Percentiles rank a stretch among this genome's conserved stretches.
Evolutionary conservation across 2,329 filamentous ascomycete species (phyloP).

Genomic region (Monosporascus sp.): DNA sequence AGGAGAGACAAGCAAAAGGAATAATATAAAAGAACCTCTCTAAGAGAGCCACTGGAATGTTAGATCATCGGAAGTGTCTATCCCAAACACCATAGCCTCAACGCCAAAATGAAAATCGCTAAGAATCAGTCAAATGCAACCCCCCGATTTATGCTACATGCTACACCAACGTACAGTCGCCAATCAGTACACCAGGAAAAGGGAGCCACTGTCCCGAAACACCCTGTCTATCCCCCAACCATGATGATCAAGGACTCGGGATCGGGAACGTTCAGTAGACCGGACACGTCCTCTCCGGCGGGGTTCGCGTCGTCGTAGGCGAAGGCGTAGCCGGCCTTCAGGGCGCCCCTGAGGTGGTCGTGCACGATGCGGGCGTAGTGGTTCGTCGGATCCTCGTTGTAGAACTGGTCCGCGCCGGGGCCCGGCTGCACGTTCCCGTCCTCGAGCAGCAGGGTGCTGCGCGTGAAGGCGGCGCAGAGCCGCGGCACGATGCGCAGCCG

Average conservation of each 20-base stretch:
- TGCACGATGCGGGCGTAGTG: slow-evolving; percentile 46
- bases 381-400: slow-evolving; percentile 17
- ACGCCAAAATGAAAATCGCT: too few relatives aligned
- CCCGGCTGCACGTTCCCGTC: slow-evolving; percentile 27
- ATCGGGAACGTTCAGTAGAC: background rate
- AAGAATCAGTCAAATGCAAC: too few relatives aligned
- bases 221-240: background rate
- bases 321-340: slow-evolving; percentile 41
- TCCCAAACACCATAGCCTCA: too few relatives aligned
- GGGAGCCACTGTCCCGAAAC: too few relatives aligned
- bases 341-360: slow-evolving; percentile 38
- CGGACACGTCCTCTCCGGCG: slow-evolving; percentile 27
- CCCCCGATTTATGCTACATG: too few relatives aligned
- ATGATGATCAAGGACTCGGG: background rate
- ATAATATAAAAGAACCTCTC: too few relatives aligned
- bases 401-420: slow-evolving; percentile 20
- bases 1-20: too few relatives aligned
- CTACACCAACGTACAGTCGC: too few relatives aligned
- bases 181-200: too few relatives aligned
- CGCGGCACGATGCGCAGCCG: slow-evolving; percentile 14
- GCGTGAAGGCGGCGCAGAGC: slow-evolving; percentile 19
- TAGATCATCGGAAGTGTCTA: too few relatives aligned
- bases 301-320: slow-evolving; percentile 51
- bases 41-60: too few relatives aligned
- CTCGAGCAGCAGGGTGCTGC: slow-evolving; percentile 21